Evolutionary conservation across 2,329 filamentous ascomycete genomes (phyloP).

Genomic region (Calonectria honghensis): DNA sequence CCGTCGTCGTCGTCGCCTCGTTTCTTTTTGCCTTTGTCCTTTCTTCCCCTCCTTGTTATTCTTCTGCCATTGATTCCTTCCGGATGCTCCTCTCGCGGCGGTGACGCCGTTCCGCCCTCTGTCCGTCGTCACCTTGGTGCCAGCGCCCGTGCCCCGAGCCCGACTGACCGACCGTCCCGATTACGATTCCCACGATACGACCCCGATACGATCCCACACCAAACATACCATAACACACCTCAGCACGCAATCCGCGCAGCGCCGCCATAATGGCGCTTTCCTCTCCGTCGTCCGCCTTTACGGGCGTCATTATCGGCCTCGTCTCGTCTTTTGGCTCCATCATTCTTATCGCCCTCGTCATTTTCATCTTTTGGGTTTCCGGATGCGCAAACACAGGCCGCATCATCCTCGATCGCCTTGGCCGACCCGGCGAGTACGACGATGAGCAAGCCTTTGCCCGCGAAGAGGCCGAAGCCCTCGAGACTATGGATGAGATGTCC

Average conservation of each 20-base stretch:
- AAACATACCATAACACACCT: conserved; percentile 37
- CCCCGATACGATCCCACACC: conserved; percentile 39
- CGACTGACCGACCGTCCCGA: conserved; percentile 48
- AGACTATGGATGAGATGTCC: conserved; percentile 95
- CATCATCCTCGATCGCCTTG: conserved; percentile 94
- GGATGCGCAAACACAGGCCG: conserved; percentile 83
- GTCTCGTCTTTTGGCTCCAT: conserved; percentile 96
- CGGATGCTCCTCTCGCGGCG: conserved; percentile 54
- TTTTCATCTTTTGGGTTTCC: conserved; percentile 93
- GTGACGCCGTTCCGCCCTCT: conserved; percentile 55
- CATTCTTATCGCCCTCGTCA: conserved; percentile 85
- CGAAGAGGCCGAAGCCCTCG: conserved; percentile 96
- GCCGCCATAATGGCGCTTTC: conserved; percentile 57
- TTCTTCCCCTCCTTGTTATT: conserved; percentile 39
- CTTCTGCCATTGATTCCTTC: conserved; percentile 52
- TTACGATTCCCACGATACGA: conserved; percentile 43
- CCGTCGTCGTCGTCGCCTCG: conserved; percentile 22
- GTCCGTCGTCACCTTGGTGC: conserved; percentile 15
- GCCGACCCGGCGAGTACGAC: conserved; percentile 95
- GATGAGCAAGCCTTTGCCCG: conserved; percentile 96
- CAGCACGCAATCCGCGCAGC: conserved; percentile 17
- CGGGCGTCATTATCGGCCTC: conserved; percentile 94
- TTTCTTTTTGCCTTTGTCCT: conserved; percentile 27
- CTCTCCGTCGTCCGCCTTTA: conserved; percentile 69
- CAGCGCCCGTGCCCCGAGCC: conserved; percentile 44